Evolutionary conservation across 2,329 filamentous ascomycete species (phyloP), one percentile per base, ranked within the genome.

Genomic region (Pestalotiopsis fici): DNA sequence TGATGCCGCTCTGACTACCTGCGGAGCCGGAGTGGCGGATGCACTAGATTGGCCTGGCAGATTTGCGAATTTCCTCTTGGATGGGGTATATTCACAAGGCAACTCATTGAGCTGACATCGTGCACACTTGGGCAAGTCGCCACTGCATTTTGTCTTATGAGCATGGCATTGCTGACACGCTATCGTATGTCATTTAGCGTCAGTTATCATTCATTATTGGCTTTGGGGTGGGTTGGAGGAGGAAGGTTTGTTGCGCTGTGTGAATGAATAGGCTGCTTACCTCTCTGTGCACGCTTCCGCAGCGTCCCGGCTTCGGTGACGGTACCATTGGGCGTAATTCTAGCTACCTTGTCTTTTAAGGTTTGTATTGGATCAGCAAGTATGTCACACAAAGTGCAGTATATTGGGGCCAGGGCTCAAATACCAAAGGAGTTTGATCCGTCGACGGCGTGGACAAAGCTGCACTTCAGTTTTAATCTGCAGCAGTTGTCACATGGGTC

Each of bases 61-160:
- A 65, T 77, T 78, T 65, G 76, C 74, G 64, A 82, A 81, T 60
- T 78, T 78, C 50, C 81, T 75, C 70, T 79, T 82, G 15, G 78
- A 75, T 0, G 77, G 74, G 15, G 75, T 78, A 68, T 83, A 83
- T 69, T 82, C 80, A 73, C 81, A 83, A 18, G 65, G 61, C n/a
- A 82, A 69, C 28, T 75, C 74, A 35, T 72, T 71, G 1, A 68
- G 68, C 59, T 79, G 76, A 69, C 81, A 83, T 65, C 81, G 73
- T 68, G 78, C 77, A 69, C 81, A 83, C 31, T 72, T 73, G 5
- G 81, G 81, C 59, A 80, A 66, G 62, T 82, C 80, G 23, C 81
- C 80, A 1, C 80, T 82, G 67, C 81, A 83, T 67, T 81, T 82
- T 1, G 80, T 82, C 71, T 83, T 83, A 71, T 82, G 80, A 3